A percentile compares a stretch with the other conserved stretches of the same genome.
These are phyloP conservation scores for Colletotrichum falcatum DNA, from an alignment of 2,329 filamentous ascomycete species.

Conservation along the genomic window DNA sequence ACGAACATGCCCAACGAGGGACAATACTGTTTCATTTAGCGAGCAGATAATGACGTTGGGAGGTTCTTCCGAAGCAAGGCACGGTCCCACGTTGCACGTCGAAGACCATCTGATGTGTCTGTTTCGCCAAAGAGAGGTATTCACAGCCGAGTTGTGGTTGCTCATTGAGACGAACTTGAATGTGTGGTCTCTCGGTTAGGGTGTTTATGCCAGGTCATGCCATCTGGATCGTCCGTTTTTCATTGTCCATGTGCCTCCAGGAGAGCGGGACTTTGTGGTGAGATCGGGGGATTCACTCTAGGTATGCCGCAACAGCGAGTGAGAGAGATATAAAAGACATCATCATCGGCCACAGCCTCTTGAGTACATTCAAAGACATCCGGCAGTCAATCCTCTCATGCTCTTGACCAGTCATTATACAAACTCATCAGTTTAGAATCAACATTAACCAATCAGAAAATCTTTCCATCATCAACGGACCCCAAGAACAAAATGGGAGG, in stretches of 20 bases:
- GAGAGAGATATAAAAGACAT: not conserved
- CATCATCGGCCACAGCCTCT: not conserved
- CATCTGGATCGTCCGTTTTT: slow-evolving; percentile 11
- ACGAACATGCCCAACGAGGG: not conserved
- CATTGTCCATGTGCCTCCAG: not conserved
- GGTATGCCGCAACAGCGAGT: no score
- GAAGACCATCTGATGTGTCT: slow-evolving; percentile 28
- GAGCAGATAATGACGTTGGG: not conserved
- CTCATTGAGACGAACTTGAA: not conserved
- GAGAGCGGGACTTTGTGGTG: not conserved
- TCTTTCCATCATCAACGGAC: no score
- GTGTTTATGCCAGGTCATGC: slow-evolving; percentile 13
- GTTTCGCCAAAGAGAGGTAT: not conserved
- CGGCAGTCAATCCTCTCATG: not conserved
- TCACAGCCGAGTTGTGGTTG: not conserved
- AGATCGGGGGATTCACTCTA: not conserved
- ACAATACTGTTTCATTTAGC: slow-evolving; percentile 19
- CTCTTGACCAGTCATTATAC: no score
- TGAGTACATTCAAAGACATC: not conserved
- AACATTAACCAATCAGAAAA: not conserved
- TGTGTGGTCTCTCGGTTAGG: slow-evolving; percentile 1
- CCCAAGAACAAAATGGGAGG: slow-evolving; percentile 41
- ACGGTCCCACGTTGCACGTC: slow-evolving; percentile 26
- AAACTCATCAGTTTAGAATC: not conserved
- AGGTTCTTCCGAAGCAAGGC: not conserved